These are phyloP conservation scores for Suillus lakei DNA, from an alignment of 768 basidiomycete species.

Conservation along the genomic window DNA sequence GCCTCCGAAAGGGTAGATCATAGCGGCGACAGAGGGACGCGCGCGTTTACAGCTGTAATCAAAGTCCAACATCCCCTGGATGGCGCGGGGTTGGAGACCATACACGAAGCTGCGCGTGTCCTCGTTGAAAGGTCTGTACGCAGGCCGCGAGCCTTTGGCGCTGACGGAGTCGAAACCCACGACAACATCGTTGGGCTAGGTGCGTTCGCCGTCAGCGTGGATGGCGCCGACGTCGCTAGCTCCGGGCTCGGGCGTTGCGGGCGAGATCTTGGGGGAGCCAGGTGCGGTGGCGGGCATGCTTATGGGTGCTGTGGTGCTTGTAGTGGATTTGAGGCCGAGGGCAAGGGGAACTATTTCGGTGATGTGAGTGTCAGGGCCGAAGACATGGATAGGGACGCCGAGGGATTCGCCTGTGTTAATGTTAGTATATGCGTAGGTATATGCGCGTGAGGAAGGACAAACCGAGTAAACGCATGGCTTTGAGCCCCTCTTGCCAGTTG, in stretches of 20 bases:
- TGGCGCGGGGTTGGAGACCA: slow-evolving; percentile 98
- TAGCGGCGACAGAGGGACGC: slow-evolving; percentile 93
- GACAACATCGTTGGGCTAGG: slow-evolving; percentile 87
- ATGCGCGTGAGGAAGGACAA: slow-evolving; percentile 11
- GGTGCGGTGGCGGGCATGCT: slow-evolving; percentile 55
- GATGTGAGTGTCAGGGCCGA: slow-evolving; percentile 98
- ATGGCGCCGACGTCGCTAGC: slow-evolving; percentile 67
- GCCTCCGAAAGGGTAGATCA: slow-evolving; percentile 99
- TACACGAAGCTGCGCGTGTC: slow-evolving; percentile 97
- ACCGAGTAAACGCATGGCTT: slow-evolving; percentile 95
- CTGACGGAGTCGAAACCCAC: slow-evolving; percentile 92
- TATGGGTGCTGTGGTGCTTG: slow-evolving; percentile 27
- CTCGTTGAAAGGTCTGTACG: slow-evolving; percentile 91
- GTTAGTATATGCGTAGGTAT: not conserved
- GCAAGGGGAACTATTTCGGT: slow-evolving; percentile 98
- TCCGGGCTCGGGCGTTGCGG: slow-evolving; percentile 40
- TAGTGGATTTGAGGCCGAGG: slow-evolving; percentile 66
- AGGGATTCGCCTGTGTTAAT: slow-evolving; percentile 70
- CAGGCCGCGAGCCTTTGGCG: slow-evolving; percentile 66
- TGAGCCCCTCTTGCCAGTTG: slow-evolving; percentile 98
- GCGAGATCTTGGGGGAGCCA: slow-evolving; percentile 38
- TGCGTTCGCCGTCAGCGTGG: slow-evolving; percentile 78
- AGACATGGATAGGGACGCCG: slow-evolving; percentile 96
- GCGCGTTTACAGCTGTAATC: slow-evolving; percentile 96
- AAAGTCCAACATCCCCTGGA: slow-evolving; percentile 98